Conservation (phyloP, 139 green algal genomes). For the Closterium sp. region DNA sequence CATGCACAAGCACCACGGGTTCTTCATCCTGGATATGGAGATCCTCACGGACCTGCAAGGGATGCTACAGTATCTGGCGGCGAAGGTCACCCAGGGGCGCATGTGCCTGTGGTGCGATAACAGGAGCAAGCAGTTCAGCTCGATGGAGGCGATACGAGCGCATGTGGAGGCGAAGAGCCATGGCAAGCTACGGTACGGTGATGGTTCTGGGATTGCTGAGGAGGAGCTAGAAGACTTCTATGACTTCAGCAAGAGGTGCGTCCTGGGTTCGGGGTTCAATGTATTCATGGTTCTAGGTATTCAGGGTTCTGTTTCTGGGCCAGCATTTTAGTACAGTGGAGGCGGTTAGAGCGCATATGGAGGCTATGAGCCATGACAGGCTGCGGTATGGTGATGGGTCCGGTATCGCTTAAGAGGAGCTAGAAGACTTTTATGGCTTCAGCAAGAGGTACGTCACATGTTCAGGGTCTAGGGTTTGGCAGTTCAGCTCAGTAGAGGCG, state of each 20-base stretch:
- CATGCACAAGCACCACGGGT: conserved; percentile 92
- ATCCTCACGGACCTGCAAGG: conserved; percentile 81
- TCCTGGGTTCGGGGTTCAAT: conserved; percentile 3
- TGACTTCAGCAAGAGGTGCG: too few relatives aligned
- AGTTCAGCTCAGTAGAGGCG: conserved; percentile 9
- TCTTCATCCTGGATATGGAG: conserved; percentile 89
- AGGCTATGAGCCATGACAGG: neutral
- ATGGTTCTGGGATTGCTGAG: conserved; percentile 15
- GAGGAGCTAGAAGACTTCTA: conserved; percentile 52
- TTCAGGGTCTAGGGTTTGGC: too few relatives aligned
- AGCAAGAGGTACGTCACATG: too few relatives aligned
- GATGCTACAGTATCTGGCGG: conserved; percentile 83
- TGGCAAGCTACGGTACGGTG: conserved; percentile 47
- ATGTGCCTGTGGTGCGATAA: conserved; percentile 47
- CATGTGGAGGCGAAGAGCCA: conserved; percentile 43
- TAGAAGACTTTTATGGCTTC: neutral
- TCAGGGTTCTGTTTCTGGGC: neutral
- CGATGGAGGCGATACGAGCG: conserved; percentile 8
- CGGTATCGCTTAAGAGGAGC: neutral
- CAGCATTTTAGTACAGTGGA: neutral
- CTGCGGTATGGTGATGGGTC: neutral
- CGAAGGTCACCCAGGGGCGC: conserved; percentile 39
- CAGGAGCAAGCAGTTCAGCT: neutral
- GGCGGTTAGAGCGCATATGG: too few relatives aligned
- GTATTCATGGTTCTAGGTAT: too few relatives aligned